Evolutionary conservation across 208 protist species (phyloP), one percentile per base, ranked within the genome.

Genomic region (Polymyxa betae): DNA sequence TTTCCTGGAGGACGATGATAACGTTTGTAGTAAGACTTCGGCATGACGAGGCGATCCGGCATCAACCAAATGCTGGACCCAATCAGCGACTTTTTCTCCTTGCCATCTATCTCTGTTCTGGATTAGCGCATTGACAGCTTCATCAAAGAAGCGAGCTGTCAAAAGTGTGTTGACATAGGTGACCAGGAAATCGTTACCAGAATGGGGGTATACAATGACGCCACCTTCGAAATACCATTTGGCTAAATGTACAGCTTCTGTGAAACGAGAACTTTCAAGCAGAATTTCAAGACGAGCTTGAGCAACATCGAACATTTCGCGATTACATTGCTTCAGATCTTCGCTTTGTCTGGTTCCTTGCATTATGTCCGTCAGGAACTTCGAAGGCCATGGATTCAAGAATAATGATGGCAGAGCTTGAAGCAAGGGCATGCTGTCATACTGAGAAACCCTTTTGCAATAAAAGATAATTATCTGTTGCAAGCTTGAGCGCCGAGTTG

Each of bases 271-370:
- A 43, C 72, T 82, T 35, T 35, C n/a, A 45, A 82, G 10, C 5
- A 82, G 72, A 43, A 82, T n/a, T 5, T 82, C 72, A 5, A 82
- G 72, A 82, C 72, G 72, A 82, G 72, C 72, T 82, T 82, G 72
- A 5, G 72, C 72, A 35, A 82, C 72, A 38, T 82, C 72, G 12
- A 20, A 20, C 10, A 40, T 35, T 43, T 82, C 72, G 5, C 72
- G 72, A 43, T 45, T 5, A 16, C 16, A 32, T 43, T 5, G 5
- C 5, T 45, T 5, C n/a, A 12, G 16, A 38, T 5, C 5, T 16
- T 82, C 16, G 5, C 72, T 35, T 20, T 5, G 35, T 38, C 35
- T 45, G 72, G 5, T 43, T 5, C 72, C 72, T 20, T 35, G 72
- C n/a, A 82, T 40, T 5, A 82, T 82, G 5, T 43, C 12, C 5